A percentile compares a stretch with the other conserved stretches of the same genome.
phyloP scores from a whole-genome alignment of 192 early-diverging fungal genomes.

The Coemansia sp. region DNA sequence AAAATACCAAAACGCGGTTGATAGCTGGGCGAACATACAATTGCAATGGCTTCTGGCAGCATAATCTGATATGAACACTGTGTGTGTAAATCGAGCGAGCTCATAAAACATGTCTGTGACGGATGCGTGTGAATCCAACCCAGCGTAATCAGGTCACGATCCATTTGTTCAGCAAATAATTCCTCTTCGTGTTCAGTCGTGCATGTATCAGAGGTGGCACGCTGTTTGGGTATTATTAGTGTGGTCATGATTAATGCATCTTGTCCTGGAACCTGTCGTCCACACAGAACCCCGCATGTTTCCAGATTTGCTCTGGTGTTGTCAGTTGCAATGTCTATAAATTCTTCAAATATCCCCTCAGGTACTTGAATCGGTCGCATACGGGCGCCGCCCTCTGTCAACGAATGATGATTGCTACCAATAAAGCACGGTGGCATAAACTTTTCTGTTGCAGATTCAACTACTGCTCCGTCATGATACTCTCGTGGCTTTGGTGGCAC shows the following conservation, averaged over 20 bases:
- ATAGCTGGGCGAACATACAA: slow-evolving; percentile 78
- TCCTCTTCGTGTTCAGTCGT: slow-evolving; percentile 82
- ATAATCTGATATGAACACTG: slow-evolving; percentile 89
- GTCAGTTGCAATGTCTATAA: slow-evolving; percentile 64
- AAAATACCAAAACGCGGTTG: slow-evolving; percentile 78
- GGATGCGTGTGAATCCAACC: slow-evolving; percentile 96
- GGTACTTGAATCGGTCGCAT: slow-evolving; percentile 71
- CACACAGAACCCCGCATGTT: slow-evolving; percentile 84
- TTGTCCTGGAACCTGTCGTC: slow-evolving; percentile 59
- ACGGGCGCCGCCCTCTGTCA: slow-evolving; percentile 58
- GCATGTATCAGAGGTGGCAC: slow-evolving; percentile 81
- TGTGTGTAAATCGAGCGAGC: slow-evolving; percentile 88
- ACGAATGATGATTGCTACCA: slow-evolving; percentile 38
- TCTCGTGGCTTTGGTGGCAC: slow-evolving; percentile 50
- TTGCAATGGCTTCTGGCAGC: slow-evolving; percentile 90
- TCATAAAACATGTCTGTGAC: slow-evolving; percentile 92
- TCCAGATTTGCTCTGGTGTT: slow-evolving; percentile 83
- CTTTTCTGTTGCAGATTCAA: neutral
- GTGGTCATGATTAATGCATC: slow-evolving; percentile 60
- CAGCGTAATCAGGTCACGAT: slow-evolving; percentile 72
- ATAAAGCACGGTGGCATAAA: slow-evolving; percentile 45
- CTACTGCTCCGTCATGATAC: slow-evolving; percentile 16
- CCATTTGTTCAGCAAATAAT: slow-evolving; percentile 72
- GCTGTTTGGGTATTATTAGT: slow-evolving; percentile 87
- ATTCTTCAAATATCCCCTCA: slow-evolving; percentile 62